Conservation (phyloP, 148 eudicot genomes). For the Drosera capensis region DNA sequence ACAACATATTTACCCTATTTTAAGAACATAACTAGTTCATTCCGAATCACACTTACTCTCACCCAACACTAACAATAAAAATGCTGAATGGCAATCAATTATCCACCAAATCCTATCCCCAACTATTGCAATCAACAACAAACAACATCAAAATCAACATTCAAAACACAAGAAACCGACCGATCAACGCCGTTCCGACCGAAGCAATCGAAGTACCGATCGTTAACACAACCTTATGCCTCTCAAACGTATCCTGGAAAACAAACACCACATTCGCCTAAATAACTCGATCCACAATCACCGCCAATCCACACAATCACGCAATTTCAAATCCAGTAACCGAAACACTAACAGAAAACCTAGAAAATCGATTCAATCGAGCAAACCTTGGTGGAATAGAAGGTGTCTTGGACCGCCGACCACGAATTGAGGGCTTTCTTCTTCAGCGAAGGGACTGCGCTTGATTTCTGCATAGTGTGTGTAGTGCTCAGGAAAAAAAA, state of each 20-base stretch:
- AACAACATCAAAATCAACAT: not conserved
- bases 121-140: not conserved
- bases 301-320: not conserved
- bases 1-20: too few relatives aligned
- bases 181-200: constrained; percentile 71
- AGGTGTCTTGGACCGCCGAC: constrained; percentile 71
- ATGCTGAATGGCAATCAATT: too few relatives aligned
- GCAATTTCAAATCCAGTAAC: too few relatives aligned
- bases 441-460: constrained; percentile 29
- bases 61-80: too few relatives aligned
- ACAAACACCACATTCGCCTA: not conserved
- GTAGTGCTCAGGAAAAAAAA: too few relatives aligned
- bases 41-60: too few relatives aligned
- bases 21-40: too few relatives aligned
- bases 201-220: constrained; percentile 74
- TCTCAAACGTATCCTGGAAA: constrained; percentile 65
- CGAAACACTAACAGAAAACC: not conserved
- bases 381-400: constrained; percentile 49
- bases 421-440: constrained; percentile 51
- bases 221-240: constrained; percentile 90
- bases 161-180: constrained; percentile 17
- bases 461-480: too few relatives aligned
- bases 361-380: not conserved
- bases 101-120: not conserved
- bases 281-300: not conserved